These are phyloP conservation scores for Fusarium tricinctum DNA, from an alignment of 2,329 filamentous ascomycete genomes.

Conservation along the genomic window DNA sequence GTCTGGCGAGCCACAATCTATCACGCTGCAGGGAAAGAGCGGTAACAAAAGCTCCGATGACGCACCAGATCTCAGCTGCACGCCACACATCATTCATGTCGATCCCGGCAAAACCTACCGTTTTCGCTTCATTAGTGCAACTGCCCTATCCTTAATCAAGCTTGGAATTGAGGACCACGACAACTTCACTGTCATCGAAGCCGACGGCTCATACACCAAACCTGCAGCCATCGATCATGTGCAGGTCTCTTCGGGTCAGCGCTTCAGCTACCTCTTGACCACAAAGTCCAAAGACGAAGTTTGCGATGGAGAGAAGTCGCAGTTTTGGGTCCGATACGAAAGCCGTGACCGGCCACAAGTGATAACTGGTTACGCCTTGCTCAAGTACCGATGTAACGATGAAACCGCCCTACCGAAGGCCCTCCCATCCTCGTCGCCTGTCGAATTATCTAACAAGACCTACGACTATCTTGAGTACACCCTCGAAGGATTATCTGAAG, in stretches of 20 bases:
- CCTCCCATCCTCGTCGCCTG: constrained; percentile 19
- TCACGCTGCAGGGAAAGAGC: constrained; percentile 44
- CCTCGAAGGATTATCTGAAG: background rate
- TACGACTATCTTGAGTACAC: constrained; percentile 63
- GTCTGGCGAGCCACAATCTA: constrained; percentile 67
- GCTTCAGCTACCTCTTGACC: constrained; percentile 28
- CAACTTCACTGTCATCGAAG: constrained; percentile 28
- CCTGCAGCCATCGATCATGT: constrained; percentile 12
- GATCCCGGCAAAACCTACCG: constrained; percentile 25
- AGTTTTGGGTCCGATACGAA: constrained; percentile 37
- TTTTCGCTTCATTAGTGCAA: constrained; percentile 27
- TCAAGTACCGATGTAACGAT: constrained; percentile 21
- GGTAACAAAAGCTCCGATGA: constrained; percentile 30
- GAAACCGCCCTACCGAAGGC: constrained; percentile 3
- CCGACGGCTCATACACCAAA: constrained; percentile 36
- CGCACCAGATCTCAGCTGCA: constrained; percentile 23
- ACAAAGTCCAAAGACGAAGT: constrained; percentile 4
- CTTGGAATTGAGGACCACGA: constrained; percentile 22
- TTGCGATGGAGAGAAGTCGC: background rate
- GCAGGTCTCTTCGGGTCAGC: constrained; percentile 30
- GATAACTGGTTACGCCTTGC: constrained; percentile 28
- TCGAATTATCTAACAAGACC: constrained; percentile 54
- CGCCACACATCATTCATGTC: constrained; percentile 32
- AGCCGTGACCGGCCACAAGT: constrained; percentile 30
- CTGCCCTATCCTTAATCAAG: constrained; percentile 31